Conservation (phyloP, 2,329 filamentous ascomycete species). For the Phoma sp. region DNA sequence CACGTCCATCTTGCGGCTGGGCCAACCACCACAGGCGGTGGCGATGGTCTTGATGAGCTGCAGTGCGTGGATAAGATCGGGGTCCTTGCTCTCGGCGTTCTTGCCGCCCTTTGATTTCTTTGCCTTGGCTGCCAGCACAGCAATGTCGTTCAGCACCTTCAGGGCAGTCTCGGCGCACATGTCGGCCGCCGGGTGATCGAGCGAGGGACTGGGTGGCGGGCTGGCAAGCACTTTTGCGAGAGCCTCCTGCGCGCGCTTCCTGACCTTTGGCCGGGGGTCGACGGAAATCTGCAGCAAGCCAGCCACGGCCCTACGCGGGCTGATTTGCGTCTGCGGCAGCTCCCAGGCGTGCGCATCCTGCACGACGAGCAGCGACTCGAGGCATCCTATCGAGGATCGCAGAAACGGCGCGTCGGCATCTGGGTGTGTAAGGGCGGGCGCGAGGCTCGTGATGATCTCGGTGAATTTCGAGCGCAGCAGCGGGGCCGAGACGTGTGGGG, state of each 20-base stretch:
- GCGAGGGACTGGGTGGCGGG: slow-evolving; percentile 85
- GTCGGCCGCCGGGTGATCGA: slow-evolving; percentile 93
- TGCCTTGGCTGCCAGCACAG: slow-evolving; percentile 74
- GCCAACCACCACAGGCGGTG: slow-evolving; percentile 88
- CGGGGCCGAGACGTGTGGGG: slow-evolving; percentile 80
- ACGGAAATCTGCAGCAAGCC: slow-evolving; percentile 84
- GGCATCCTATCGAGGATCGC: slow-evolving; percentile 85
- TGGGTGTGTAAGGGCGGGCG: slow-evolving; percentile 78
- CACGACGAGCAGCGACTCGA: slow-evolving; percentile 88
- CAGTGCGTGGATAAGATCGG: slow-evolving; percentile 86
- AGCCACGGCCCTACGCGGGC: slow-evolving; percentile 84
- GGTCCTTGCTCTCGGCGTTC: slow-evolving; percentile 70
- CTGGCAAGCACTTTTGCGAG: slow-evolving; percentile 81
- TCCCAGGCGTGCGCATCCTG: slow-evolving; percentile 91
- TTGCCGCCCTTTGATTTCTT: slow-evolving; percentile 63
- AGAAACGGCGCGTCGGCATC: slow-evolving; percentile 88
- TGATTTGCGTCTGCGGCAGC: slow-evolving; percentile 79
- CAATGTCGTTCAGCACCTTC: slow-evolving; percentile 77
- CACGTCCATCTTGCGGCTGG: slow-evolving; percentile 91
- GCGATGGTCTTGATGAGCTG: slow-evolving; percentile 93
- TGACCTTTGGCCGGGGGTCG: slow-evolving; percentile 89
- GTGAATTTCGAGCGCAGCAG: slow-evolving; percentile 94
- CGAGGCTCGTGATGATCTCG: slow-evolving; percentile 86
- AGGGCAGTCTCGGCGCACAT: slow-evolving; percentile 94
- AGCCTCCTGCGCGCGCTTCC: slow-evolving; percentile 91